A percentile compares a stretch with the other conserved stretches of the same genome.
phyloP scores from a whole-genome alignment of 305 asterid species.

The Fraxinus platypoda region DNA sequence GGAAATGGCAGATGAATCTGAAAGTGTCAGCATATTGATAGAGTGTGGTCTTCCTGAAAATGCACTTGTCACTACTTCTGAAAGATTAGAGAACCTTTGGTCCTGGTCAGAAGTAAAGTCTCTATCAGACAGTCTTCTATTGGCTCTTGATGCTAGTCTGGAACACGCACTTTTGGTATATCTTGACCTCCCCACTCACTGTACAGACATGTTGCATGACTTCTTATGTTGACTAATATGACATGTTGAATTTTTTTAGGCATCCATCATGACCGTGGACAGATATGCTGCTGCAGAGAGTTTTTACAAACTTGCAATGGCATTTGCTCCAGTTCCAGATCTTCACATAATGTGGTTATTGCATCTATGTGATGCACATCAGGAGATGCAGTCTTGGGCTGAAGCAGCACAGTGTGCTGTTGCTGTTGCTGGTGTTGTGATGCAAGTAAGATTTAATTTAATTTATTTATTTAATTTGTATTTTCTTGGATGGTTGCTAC shows the following conservation, averaged over 20 bases:
- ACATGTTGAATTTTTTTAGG: conserved; percentile 43
- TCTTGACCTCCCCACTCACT: conserved; percentile 28
- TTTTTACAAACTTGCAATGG: conserved; percentile 95
- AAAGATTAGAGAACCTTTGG: conserved; percentile 60
- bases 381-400: conserved; percentile 99
- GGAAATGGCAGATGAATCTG: conserved; percentile 82
- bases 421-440: conserved; percentile 99
- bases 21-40: conserved; percentile 48
- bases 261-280: conserved; percentile 84
- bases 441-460: conserved; percentile 59
- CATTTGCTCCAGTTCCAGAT: conserved; percentile 99
- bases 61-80: conserved; percentile 49
- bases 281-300: conserved; percentile 98
- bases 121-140: conserved; percentile 80
- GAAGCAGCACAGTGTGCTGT: conserved; percentile 99
- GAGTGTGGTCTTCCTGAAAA: conserved; percentile 84
- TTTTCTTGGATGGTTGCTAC: conserved; percentile 16
- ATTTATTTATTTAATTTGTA: neutral
- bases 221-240: conserved; percentile 14
- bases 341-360: conserved; percentile 98
- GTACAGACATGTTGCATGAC: conserved; percentile 19
- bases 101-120: conserved; percentile 81
- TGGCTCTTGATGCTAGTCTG: conserved; percentile 99
- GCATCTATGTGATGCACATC: conserved; percentile 98
- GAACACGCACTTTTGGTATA: conserved; percentile 92